These are phyloP conservation scores for Hydnum rufescens DNA, from an alignment of 768 basidiomycete species.

Conservation along the genomic window DNA sequence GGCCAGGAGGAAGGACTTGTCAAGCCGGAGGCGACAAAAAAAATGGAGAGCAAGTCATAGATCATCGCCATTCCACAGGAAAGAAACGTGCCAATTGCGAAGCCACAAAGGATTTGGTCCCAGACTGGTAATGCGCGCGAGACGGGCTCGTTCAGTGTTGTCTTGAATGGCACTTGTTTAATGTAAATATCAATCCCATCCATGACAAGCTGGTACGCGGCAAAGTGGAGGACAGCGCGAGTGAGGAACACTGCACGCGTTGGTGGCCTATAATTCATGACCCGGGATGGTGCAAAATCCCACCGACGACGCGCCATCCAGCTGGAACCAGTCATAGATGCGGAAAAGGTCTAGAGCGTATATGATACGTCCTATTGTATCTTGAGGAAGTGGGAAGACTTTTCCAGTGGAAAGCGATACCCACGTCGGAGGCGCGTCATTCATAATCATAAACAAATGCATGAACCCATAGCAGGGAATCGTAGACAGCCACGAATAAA, in stretches of 20 bases:
- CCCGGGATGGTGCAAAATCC: background rate
- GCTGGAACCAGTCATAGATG: background rate
- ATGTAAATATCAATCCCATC: background rate
- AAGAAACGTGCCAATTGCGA: background rate
- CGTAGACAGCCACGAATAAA: too few species aligned
- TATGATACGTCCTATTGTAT: background rate
- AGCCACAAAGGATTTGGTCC: background rate
- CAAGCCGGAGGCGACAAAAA: background rate
- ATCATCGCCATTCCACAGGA: background rate
- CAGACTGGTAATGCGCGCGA: background rate
- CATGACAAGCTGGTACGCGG: background rate
- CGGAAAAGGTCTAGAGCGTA: conserved; percentile 6
- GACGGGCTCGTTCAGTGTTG: background rate
- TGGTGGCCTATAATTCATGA: background rate
- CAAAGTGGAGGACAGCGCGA: background rate
- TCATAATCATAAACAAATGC: too few species aligned
- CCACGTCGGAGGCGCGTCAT: too few species aligned
- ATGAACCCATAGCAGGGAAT: too few species aligned
- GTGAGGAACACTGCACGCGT: background rate
- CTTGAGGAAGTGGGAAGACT: conserved; percentile 3
- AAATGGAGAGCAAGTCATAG: conserved; percentile 4
- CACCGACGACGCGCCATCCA: background rate
- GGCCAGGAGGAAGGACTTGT: conserved; percentile 6
- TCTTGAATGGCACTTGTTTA: background rate
- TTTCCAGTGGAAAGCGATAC: too few species aligned